phyloP scores from a whole-genome alignment of 805 yeast genomes.

The Starmerella geochares region DNA sequence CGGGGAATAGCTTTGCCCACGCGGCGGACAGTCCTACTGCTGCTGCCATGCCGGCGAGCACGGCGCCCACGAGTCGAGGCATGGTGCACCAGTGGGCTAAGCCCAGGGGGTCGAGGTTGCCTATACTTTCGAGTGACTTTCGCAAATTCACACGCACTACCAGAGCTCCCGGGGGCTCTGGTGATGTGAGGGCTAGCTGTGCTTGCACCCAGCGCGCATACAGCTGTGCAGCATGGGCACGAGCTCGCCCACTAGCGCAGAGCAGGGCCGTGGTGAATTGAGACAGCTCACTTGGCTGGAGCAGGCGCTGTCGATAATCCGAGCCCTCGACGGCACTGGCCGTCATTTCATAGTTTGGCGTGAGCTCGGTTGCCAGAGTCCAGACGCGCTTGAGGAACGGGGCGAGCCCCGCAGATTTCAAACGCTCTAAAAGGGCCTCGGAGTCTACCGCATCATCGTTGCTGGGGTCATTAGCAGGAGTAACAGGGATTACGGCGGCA shows the following conservation, averaged over 20 bases:
- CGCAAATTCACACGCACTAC: slow-evolving; percentile 13
- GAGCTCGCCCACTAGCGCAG: slow-evolving; percentile 8
- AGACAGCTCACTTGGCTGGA: slow-evolving; percentile 14
- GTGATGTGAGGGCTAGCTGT: slow-evolving; percentile 11
- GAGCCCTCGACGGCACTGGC: slow-evolving; percentile 19
- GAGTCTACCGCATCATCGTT: not conserved
- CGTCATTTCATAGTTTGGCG: slow-evolving; percentile 19
- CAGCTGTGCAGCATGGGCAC: not conserved
- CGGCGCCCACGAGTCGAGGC: slow-evolving; percentile 11
- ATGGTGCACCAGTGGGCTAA: slow-evolving; percentile 19
- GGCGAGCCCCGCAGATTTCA: slow-evolving; percentile 3
- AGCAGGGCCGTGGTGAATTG: slow-evolving; percentile 8
- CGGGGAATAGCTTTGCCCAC: not conserved
- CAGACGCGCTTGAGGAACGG: slow-evolving; percentile 10
- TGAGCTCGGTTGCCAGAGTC: slow-evolving; percentile 10
- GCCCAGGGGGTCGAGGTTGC: slow-evolving; percentile 25
- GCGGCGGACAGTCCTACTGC: slow-evolving; percentile 9
- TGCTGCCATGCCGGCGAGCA: slow-evolving; percentile 10
- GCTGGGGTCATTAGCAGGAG: not conserved
- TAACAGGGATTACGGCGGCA: slow-evolving; percentile 10
- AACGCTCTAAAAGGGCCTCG: not conserved
- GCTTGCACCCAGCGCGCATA: slow-evolving; percentile 13
- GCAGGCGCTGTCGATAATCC: slow-evolving; percentile 16
- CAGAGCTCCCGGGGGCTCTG: slow-evolving; percentile 16
- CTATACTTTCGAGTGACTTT: slow-evolving; percentile 19